Evolutionary conservation across 1,139 yeast species (phyloP).

Genomic region (Suhomyces anneliseae): DNA sequence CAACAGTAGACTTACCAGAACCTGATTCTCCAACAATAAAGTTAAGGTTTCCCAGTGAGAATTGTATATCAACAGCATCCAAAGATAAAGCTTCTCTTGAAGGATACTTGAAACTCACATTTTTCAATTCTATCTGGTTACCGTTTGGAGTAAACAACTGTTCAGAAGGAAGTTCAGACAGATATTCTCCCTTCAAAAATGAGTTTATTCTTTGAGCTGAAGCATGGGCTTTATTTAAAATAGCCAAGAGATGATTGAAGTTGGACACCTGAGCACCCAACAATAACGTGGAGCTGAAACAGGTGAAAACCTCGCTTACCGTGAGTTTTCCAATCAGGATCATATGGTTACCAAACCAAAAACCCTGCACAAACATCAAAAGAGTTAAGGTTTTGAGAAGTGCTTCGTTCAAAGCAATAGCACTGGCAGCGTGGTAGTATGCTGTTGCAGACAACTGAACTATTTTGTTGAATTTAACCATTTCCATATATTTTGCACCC

Average conservation of each 20-base stretch:
- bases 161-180: not conserved
- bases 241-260: conserved; percentile 53
- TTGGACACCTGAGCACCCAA: conserved; percentile 60
- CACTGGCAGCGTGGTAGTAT: conserved; percentile 48
- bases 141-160: not conserved
- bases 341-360: conserved; percentile 81
- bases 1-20: conserved; percentile 85
- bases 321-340: conserved; percentile 49
- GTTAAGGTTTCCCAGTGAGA: conserved; percentile 49
- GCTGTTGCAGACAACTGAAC: conserved; percentile 47
- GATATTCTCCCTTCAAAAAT: not conserved
- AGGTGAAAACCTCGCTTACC: conserved; percentile 70
- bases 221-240: conserved; percentile 62
- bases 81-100: conserved; percentile 52
- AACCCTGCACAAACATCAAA: conserved; percentile 84
- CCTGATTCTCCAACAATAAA: conserved; percentile 87
- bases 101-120: conserved; percentile 64
- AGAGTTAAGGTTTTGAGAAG: conserved; percentile 57
- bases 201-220: conserved; percentile 37
- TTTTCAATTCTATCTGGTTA: conserved; percentile 46
- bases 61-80: conserved; percentile 31
- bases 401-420: conserved; percentile 59
- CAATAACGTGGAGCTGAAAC: conserved; percentile 77
- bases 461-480: conserved; percentile 37
- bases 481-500: conserved; percentile 58